phyloP scores from a whole-genome alignment of 2,329 filamentous ascomycete genomes.

The Ceratocystis papillata region DNA sequence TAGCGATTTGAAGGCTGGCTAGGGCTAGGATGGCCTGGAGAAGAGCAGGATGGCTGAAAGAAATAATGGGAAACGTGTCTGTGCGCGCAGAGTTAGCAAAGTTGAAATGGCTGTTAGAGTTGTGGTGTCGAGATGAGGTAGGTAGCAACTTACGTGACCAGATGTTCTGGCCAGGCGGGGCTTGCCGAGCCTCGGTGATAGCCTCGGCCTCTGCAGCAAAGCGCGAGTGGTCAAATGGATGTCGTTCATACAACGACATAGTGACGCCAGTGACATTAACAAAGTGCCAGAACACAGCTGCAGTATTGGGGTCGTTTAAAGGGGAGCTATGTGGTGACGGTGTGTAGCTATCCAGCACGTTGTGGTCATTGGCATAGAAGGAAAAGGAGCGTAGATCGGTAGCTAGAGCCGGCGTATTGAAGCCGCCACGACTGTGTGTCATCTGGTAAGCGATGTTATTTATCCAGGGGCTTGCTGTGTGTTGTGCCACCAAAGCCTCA shows the following conservation, averaged over 20 bases:
- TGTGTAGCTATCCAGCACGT: constrained; percentile 53
- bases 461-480: background rate
- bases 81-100: background rate
- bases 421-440: constrained; percentile 28
- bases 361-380: constrained; percentile 36
- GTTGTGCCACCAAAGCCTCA: constrained; percentile 31
- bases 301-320: constrained; percentile 67
- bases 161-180: constrained; percentile 52
- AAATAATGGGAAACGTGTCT: constrained; percentile 73
- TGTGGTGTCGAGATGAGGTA: background rate
- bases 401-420: constrained; percentile 32
- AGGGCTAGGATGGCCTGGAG: constrained; percentile 85
- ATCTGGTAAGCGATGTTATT: constrained; percentile 14
- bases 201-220: constrained; percentile 46
- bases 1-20: constrained; percentile 77
- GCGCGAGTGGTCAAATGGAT: constrained; percentile 60
- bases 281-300: constrained; percentile 82
- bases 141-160: constrained; percentile 46
- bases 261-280: constrained; percentile 77
- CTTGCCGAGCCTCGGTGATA: constrained; percentile 27
- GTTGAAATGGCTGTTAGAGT: background rate
- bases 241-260: constrained; percentile 78
- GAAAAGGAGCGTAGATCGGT: constrained; percentile 42
- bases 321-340: constrained; percentile 58
- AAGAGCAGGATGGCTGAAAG: constrained; percentile 73